phyloP scores from a whole-genome alignment of 352 stramenopile species.

The Pythium phragmiticola region DNA sequence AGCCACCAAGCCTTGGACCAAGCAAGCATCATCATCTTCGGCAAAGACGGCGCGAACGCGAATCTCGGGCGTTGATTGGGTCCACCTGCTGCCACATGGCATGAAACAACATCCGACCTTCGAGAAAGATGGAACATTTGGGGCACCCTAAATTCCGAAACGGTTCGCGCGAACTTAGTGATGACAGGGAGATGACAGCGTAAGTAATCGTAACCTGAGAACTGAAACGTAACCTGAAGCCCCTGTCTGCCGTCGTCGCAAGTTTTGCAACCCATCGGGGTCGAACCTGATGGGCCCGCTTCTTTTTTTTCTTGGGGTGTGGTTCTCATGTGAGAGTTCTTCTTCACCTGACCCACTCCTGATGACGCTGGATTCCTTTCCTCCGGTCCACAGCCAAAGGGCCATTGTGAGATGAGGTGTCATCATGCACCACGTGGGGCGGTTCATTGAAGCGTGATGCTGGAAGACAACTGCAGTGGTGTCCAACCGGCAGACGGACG shows the following conservation, averaged over 20 bases:
- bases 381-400: too few species aligned
- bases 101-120: conserved; percentile 1
- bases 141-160: too few species aligned
- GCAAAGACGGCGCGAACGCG: conserved; percentile 19
- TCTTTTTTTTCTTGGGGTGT: not conserved
- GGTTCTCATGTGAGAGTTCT: not conserved
- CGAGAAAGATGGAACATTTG: not conserved
- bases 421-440: not conserved
- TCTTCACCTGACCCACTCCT: not conserved
- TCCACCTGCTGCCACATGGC: conserved; percentile 1
- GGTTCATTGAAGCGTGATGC: conserved; percentile 16
- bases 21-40: too few species aligned
- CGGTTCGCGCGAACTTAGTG: not conserved
- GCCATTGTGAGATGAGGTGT: not conserved
- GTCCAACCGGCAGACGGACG: conserved; percentile 2
- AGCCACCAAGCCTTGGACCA: too few species aligned
- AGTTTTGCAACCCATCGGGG: not conserved
- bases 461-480: not conserved
- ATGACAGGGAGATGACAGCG: not conserved
- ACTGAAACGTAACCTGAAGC: not conserved
- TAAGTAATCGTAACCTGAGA: too few species aligned
- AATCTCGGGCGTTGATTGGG: conserved; percentile 2
- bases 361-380: not conserved
- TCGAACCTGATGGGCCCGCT: not conserved
- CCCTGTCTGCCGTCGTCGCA: too few species aligned